Base-by-base conservation (phyloP, 2,329 filamentous ascomycete species). In the Sarocladium kiliense region DNA sequence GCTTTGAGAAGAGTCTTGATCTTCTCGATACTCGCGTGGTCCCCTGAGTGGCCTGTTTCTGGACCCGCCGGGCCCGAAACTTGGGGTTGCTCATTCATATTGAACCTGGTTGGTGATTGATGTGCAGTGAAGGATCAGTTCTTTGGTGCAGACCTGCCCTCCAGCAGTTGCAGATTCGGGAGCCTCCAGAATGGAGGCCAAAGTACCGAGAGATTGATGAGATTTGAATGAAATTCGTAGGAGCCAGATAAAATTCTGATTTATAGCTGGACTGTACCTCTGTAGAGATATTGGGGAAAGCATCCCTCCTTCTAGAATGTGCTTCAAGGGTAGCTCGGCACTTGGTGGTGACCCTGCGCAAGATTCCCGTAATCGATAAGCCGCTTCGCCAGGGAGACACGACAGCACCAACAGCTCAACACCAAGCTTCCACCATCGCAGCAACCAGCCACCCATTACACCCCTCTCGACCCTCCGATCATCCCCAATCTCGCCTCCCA, bases 1-100 rank as follows among this genome's bases (percentile, higher is more conserved):
- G 80, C 69, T 54, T 73, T 72, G 32, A 89, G 75, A 2, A 87
- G 74, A 1, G 71, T 63, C 59, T 81, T 73, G 54, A 87, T 77
- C 61, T 79, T 80, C 53, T 76, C 68, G 53, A 72, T 55, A 55
- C 63, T 65, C 36, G 60, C 59, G 5, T 55, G 53, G 21, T 56
- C 30, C 12, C 30, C 30, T 32, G 7, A 7, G 6, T 6, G 12
- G 12, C 7, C 30, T 32, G 30, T 12, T 6, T 32, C 30, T 6
- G 30, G 12, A 6, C 30, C 30, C 12, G 30, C 7, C 6, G 12
- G 7, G 12, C 7, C 30, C 30, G 30, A 7, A 12, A 12, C 30
- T 32, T 6, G 6, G 6, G 6, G 30, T 32, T 12, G 30, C 12
- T 32, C 30, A 6, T 32, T 12, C 30, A 32, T 32, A 32, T n/a